Base-by-base conservation (phyloP, 345 rosid species). In the Excoecaria agallocha region DNA sequence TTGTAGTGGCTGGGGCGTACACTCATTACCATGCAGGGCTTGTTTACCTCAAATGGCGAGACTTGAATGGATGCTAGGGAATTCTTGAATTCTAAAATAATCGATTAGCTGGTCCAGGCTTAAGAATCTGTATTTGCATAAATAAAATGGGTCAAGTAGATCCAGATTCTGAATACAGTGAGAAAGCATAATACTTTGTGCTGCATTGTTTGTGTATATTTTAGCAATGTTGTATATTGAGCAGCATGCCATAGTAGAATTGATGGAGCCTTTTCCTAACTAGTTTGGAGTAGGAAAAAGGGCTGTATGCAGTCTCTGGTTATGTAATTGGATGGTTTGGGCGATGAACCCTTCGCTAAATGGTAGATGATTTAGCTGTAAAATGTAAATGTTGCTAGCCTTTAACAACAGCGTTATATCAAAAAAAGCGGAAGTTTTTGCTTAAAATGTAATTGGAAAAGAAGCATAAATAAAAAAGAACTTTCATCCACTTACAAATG, bases 1-100 rank as follows among this genome's bases (percentile, higher is more conserved):
- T 92, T 64, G 96, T 94, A 0, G 89, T 92, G 58, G 97, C 98
- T 13, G 97, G 97, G 59, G 98, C 97, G 0, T 92, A 87, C 55
- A 86, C 95, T 12, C 98, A 94, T 46, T 94, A 92, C 69, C 90
- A 78, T 25, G 97, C 98, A 4, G 97, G 97, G 49, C 81, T 92
- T 68, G 85, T 94, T 65, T 89, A 94, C 84, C 90, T 92, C 15
- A 89, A 80, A 45, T 92, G 98, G 98, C 82, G 97, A 64, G 98
- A 89, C 59, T 71, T 84, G 64, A 78, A 87, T 73, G 98, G 97
- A 75, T 94, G 97, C 62, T 87, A 55, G 83, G 39, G 37, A 50
- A 54, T 25, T 24, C 19, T 12, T 56, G 52, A 30, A 22, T 45
- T 6, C 5, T 8, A 39, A 43, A 38, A 68, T 63, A 56, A 52